Percentiles rank a stretch among this genome's conserved stretches.
phyloP scores from a whole-genome alignment of 768 basidiomycete species.

The Naganishia vaughanmartiniae region DNA sequence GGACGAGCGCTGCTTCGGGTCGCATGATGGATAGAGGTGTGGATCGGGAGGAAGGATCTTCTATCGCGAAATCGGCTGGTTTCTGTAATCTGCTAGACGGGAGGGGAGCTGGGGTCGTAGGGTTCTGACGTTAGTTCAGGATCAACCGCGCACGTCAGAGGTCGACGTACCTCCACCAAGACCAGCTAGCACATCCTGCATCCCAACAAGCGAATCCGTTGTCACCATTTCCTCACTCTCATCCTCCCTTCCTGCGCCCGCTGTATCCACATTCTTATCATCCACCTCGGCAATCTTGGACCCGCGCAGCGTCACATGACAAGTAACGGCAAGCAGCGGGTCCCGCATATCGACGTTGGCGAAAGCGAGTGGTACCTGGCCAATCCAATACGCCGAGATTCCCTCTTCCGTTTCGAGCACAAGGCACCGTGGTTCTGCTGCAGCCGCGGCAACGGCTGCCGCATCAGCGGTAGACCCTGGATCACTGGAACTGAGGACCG shows the following conservation, averaged over 20 bases:
- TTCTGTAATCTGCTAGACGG: not conserved
- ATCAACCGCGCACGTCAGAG: not conserved
- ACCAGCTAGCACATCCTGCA: conserved; percentile 20
- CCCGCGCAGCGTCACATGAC: conserved; percentile 24
- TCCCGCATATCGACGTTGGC: conserved; percentile 28
- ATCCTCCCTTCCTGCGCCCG: not conserved
- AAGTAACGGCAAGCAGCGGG: conserved; percentile 22
- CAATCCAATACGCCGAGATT: conserved; percentile 14
- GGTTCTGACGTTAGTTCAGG: not conserved
- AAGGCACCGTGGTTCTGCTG: not conserved
- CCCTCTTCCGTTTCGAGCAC: conserved; percentile 2
- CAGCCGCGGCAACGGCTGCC: not conserved
- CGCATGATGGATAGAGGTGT: not conserved
- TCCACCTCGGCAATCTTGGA: conserved; percentile 7
- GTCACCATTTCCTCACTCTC: conserved; percentile 2
- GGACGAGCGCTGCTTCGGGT: conserved; percentile 17
- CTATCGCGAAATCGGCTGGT: not conserved
- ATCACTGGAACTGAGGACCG: not conserved
- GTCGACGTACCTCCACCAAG: not conserved
- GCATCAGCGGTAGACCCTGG: not conserved
- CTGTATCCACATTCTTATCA: not conserved
- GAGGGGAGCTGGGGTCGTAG: not conserved
- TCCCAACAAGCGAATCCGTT: not conserved
- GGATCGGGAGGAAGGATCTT: conserved; percentile 6
- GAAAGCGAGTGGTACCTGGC: conserved; percentile 18